phyloP scores from a whole-genome alignment of 768 basidiomycete genomes.

The Pleurotus tuber-regium region DNA sequence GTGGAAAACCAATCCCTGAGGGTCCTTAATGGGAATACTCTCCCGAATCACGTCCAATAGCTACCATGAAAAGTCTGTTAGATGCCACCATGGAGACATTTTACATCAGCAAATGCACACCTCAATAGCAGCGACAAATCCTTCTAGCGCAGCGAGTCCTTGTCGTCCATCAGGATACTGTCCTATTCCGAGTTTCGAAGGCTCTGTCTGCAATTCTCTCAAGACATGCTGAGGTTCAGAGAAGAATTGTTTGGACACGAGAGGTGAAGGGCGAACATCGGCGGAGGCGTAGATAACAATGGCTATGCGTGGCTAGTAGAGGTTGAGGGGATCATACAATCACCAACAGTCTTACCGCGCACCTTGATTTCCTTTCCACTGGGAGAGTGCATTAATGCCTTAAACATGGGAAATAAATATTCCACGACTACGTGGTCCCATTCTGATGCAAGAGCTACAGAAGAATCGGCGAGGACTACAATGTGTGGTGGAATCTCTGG shows the following conservation, averaged over 20 bases:
- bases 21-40: conserved; percentile 17
- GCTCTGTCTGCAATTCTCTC: conserved; percentile 45
- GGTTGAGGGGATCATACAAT: not conserved
- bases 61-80: conserved; percentile 18
- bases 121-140: conserved; percentile 67
- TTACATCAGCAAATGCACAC: conserved; percentile 35
- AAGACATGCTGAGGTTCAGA: conserved; percentile 35
- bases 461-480: conserved; percentile 58
- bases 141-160: conserved; percentile 72
- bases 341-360: not conserved
- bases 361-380: conserved; percentile 34
- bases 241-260: conserved; percentile 61
- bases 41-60: conserved; percentile 40
- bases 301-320: conserved; percentile 36
- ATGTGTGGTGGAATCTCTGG: conserved; percentile 15
- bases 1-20: conserved; percentile 37
- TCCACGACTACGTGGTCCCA: conserved; percentile 46
- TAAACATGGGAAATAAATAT: conserved; percentile 51
- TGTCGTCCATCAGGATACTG: conserved; percentile 42
- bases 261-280: conserved; percentile 51
- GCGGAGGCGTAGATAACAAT: conserved; percentile 63
- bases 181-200: conserved; percentile 53
- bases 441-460: conserved; percentile 48
- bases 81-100: not conserved
- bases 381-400: conserved; percentile 46